Evolutionary conservation across 306 rosid species (phyloP).

Genomic region (Castanea sativa): DNA sequence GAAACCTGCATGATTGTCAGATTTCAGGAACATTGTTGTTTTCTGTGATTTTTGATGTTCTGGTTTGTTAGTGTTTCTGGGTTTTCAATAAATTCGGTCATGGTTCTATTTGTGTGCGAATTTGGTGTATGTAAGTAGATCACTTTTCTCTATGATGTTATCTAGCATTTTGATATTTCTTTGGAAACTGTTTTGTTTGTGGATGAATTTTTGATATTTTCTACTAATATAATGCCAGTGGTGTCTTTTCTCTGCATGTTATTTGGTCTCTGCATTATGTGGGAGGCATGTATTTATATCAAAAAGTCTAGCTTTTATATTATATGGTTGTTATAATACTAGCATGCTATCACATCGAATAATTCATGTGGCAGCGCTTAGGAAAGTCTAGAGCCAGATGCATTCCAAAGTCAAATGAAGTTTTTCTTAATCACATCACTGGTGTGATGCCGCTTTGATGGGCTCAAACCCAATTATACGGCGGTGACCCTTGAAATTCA

Average conservation of each 20-base stretch:
- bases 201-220: constrained; percentile 3
- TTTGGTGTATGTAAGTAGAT: constrained; percentile 16
- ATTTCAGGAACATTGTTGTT: constrained; percentile 17
- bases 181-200: constrained; percentile 4
- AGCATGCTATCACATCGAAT: constrained; percentile 24
- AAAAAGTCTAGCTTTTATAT: constrained; percentile 5
- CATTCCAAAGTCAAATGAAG: constrained; percentile 43
- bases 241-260: constrained; percentile 13
- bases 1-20: constrained; percentile 7
- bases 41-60: constrained; percentile 5
- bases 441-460: constrained; percentile 23
- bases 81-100: constrained; percentile 21
- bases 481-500: constrained; percentile 9
- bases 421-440: constrained; percentile 27
- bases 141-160: background rate
- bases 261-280: constrained; percentile 23
- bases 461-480: constrained; percentile 23
- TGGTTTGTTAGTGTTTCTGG: constrained; percentile 27
- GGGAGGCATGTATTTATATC: background rate
- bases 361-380: constrained; percentile 18
- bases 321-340: constrained; percentile 6
- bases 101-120: constrained; percentile 2
- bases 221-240: constrained; percentile 1
- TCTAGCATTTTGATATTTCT: constrained; percentile 4
- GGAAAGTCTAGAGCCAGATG: constrained; percentile 26